These are phyloP conservation scores for Zopfia rhizophila DNA, from an alignment of 2,329 filamentous ascomycete species.

Conservation along the genomic window DNA sequence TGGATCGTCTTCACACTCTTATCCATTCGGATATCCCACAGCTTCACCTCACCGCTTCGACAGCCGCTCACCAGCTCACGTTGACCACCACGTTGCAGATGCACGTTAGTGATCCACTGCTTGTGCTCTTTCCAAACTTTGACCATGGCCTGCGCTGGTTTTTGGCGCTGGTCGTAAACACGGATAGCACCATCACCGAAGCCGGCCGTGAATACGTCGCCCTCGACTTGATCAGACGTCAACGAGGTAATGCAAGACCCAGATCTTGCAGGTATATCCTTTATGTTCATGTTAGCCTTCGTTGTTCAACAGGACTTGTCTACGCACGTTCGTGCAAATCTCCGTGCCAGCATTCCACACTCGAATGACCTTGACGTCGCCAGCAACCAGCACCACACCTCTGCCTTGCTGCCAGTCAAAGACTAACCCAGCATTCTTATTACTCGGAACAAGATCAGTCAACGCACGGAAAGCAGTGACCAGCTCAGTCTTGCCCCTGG, in stretches of 20 bases:
- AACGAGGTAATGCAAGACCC: slow-evolving; percentile 95
- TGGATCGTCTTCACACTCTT: slow-evolving; percentile 77
- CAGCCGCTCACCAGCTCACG: slow-evolving; percentile 91
- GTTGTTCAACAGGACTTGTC: neutral
- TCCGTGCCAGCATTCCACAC: slow-evolving; percentile 97
- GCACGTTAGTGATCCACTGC: slow-evolving; percentile 95
- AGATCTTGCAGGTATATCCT: slow-evolving; percentile 92
- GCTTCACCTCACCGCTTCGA: slow-evolving; percentile 89
- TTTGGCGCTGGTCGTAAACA: slow-evolving; percentile 89
- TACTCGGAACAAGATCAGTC: slow-evolving; percentile 92
- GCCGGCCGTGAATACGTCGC: slow-evolving; percentile 93
- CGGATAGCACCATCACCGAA: slow-evolving; percentile 95
- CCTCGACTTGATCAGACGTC: slow-evolving; percentile 97
- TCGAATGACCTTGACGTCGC: slow-evolving; percentile 92
- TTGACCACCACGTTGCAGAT: slow-evolving; percentile 95
- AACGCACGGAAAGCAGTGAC: slow-evolving; percentile 92
- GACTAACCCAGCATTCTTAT: slow-evolving; percentile 93
- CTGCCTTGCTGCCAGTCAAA: slow-evolving; percentile 99
- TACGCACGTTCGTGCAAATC: slow-evolving; percentile 77
- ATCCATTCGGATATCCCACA: slow-evolving; percentile 96
- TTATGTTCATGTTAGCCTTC: slow-evolving; percentile 10
- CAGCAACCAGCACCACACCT: slow-evolving; percentile 92
- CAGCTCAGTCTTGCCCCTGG: slow-evolving; percentile 78
- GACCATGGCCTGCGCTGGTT: slow-evolving; percentile 90
- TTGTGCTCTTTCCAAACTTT: slow-evolving; percentile 96